phyloP scores from a whole-genome alignment of 805 yeast genomes.

The Hermanozyma aechmeae region DNA sequence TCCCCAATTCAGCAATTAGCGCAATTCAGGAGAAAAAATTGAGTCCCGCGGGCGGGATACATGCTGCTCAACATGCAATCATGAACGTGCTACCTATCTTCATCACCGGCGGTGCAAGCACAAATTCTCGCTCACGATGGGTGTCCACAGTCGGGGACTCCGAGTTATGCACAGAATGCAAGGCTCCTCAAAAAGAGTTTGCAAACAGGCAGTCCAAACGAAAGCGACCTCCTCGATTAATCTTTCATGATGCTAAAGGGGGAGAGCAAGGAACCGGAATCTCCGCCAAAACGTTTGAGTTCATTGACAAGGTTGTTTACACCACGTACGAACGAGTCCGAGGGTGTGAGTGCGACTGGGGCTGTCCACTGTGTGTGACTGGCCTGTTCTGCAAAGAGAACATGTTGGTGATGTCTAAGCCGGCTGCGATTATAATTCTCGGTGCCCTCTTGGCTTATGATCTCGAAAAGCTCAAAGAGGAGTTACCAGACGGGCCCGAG shows the following conservation, averaged over 20 bases:
- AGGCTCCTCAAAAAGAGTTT: conserved; percentile 95
- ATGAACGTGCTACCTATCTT: conserved; percentile 70
- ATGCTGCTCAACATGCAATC: conserved; percentile 89
- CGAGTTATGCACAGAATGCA: conserved; percentile 88
- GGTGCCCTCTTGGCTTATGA: conserved; percentile 50
- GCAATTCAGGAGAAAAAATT: conserved; percentile 47
- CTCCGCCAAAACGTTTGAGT: conserved; percentile 70
- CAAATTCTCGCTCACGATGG: conserved; percentile 23
- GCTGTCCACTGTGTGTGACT: conserved; percentile 84
- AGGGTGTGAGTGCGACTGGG: conserved; percentile 65
- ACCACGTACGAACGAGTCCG: conserved; percentile 51
- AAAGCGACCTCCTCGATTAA: conserved; percentile 77
- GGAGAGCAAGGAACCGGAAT: conserved; percentile 77
- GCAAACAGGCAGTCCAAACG: conserved; percentile 64
- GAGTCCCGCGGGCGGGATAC: conserved; percentile 85
- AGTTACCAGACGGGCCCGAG: conserved; percentile 65
- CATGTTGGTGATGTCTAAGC: conserved; percentile 76
- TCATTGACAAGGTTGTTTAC: conserved; percentile 55
- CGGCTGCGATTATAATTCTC: conserved; percentile 68
- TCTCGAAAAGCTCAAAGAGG: conserved; percentile 31
- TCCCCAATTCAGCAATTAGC: conserved; percentile 59
- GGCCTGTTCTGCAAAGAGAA: conserved; percentile 74
- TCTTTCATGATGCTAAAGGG: conserved; percentile 78
- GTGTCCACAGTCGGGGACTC: conserved; percentile 23
- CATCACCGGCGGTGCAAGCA: conserved; percentile 58